phyloP scores from a whole-genome alignment of 2,329 filamentous ascomycete species.

The Dendrostoma leiphaemia region DNA sequence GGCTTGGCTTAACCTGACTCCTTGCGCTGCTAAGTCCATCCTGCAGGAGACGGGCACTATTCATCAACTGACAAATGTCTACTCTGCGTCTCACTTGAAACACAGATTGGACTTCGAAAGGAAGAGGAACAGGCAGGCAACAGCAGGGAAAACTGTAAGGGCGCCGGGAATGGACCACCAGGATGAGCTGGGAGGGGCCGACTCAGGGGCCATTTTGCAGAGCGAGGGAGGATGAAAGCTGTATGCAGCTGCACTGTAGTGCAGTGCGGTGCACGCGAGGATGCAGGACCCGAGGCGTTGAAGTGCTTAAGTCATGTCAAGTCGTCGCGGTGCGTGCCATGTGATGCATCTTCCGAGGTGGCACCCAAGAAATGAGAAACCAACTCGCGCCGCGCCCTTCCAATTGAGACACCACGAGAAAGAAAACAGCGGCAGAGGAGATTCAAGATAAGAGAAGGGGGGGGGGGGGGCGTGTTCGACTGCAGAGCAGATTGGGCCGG shows the following conservation, averaged over 20 bases:
- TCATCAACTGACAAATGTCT: neutral
- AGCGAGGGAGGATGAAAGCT: no score
- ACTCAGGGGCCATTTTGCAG: no score
- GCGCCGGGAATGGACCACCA: neutral
- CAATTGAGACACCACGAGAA: no score
- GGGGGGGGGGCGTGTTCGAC: neutral
- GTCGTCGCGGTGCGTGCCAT: neutral
- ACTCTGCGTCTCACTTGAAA: constrained; percentile 1
- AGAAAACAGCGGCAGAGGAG: no score
- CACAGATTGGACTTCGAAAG: neutral
- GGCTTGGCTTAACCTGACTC: neutral
- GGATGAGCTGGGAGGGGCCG: constrained; percentile 2
- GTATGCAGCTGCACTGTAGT: no score
- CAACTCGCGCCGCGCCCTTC: no score
- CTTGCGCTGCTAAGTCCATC: neutral
- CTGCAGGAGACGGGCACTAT: neutral
- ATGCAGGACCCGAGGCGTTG: no score
- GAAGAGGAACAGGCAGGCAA: neutral
- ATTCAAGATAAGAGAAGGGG: neutral
- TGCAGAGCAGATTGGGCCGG: no score
- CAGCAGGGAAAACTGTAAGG: neutral
- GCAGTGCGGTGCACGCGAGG: no score
- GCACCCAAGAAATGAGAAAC: no score
- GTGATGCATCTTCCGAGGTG: no score
- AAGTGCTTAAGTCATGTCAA: no score